These are phyloP conservation scores for Aspergillus jensenii DNA, from an alignment of 2,329 filamentous ascomycete genomes.

Conservation along the genomic window DNA sequence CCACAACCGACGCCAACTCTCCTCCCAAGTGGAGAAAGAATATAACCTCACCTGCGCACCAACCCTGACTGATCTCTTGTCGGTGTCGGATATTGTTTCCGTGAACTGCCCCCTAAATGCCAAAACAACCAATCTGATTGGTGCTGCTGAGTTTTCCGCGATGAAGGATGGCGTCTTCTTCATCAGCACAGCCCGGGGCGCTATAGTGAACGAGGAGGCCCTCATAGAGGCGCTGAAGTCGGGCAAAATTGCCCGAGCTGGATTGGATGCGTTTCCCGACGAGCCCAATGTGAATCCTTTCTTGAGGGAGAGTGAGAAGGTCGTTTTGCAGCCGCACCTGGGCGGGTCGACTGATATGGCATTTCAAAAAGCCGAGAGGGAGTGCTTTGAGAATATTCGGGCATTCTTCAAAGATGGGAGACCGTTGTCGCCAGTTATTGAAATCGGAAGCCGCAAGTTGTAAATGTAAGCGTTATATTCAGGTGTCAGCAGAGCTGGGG, in stretches of 20 bases:
- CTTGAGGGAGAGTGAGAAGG: conserved; percentile 43
- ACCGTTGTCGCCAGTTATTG: conserved; percentile 24
- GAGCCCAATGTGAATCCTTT: conserved; percentile 47
- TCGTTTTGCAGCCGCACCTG: conserved; percentile 48
- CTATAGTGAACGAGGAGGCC: conserved; percentile 46
- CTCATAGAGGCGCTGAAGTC: conserved; percentile 45
- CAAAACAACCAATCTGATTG: conserved; percentile 44
- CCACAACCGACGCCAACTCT: too few species aligned
- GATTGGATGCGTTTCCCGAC: conserved; percentile 49
- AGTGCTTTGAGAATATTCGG: conserved; percentile 50
- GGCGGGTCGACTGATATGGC: conserved; percentile 48
- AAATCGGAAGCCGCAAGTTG: too few species aligned
- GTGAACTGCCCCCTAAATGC: conserved; percentile 51
- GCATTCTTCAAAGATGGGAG: conserved; percentile 41
- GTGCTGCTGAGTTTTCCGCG: conserved; percentile 37
- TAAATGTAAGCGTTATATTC: too few species aligned
- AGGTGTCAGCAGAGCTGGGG: too few species aligned
- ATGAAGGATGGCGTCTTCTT: conserved; percentile 50
- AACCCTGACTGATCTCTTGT: conserved; percentile 42
- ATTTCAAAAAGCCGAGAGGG: conserved; percentile 44
- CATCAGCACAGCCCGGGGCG: conserved; percentile 50
- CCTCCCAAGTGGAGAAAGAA: conserved; percentile 31
- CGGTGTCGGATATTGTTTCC: conserved; percentile 43
- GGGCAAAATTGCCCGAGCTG: conserved; percentile 46
- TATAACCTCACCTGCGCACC: conserved; percentile 39